phyloP scores from a whole-genome alignment of 1,139 yeast species.

The Kluyveromyces marxianus region DNA sequence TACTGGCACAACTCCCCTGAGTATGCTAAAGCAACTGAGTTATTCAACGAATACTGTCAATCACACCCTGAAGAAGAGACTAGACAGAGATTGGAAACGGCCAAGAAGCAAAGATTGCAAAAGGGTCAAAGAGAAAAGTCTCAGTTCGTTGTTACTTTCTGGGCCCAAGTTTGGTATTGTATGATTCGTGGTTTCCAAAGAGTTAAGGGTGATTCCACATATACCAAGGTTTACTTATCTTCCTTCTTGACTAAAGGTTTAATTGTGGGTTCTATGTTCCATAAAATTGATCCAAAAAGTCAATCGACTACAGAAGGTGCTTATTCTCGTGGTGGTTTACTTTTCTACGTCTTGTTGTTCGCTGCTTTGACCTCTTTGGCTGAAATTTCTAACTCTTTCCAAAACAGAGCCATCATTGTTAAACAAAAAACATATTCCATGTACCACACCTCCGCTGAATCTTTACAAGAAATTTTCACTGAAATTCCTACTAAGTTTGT shows the following conservation, averaged over 20 bases:
- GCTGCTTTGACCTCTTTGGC: slow-evolving; percentile 52
- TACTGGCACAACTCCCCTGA: slow-evolving; percentile 50
- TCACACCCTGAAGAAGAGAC: slow-evolving; percentile 36
- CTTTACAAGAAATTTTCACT: slow-evolving; percentile 49
- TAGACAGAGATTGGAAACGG: slow-evolving; percentile 33
- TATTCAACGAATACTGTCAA: slow-evolving; percentile 38
- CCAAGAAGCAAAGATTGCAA: slow-evolving; percentile 40
- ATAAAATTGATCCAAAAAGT: slow-evolving; percentile 34
- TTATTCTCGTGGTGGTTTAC: slow-evolving; percentile 48
- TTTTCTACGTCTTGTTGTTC: slow-evolving; percentile 51
- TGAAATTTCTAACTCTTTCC: slow-evolving; percentile 50
- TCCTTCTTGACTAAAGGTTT: slow-evolving; percentile 48
- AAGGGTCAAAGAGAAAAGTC: slow-evolving; percentile 39
- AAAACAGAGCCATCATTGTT: slow-evolving; percentile 50
- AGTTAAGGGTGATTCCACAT: slow-evolving; percentile 48
- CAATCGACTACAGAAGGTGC: slow-evolving; percentile 43
- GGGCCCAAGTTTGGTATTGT: slow-evolving; percentile 38
- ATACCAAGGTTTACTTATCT: slow-evolving; percentile 40
- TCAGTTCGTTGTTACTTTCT: slow-evolving; percentile 40
- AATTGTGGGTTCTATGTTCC: slow-evolving; percentile 50
- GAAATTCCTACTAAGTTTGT: slow-evolving; percentile 49
- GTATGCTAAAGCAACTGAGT: slow-evolving; percentile 35
- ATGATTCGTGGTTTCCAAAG: slow-evolving; percentile 48
- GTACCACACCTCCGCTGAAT: slow-evolving; percentile 63
- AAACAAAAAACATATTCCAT: slow-evolving; percentile 58